Percentiles rank a stretch among this genome's conserved stretches.
These are phyloP conservation scores for Penicillium coffeae DNA, from an alignment of 495 filamentous ascomycete species.

Conservation along the genomic window DNA sequence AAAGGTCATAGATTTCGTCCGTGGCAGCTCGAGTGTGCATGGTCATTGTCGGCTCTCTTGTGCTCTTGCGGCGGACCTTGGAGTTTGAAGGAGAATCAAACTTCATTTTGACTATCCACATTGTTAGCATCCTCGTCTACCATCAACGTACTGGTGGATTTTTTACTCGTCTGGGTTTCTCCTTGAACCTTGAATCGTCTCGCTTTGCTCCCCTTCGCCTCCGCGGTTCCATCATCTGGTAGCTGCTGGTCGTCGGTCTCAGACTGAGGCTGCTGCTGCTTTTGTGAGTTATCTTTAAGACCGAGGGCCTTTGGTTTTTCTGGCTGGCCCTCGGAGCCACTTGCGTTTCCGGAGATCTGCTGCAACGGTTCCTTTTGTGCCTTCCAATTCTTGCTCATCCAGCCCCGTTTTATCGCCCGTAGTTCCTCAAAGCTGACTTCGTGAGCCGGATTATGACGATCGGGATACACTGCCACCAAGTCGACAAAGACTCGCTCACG, in stretches of 20 bases:
- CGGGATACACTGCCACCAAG: slow-evolving; percentile 78
- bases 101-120: slow-evolving; percentile 75
- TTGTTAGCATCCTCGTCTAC: slow-evolving; percentile 13
- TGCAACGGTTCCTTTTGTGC: slow-evolving; percentile 34
- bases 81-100: slow-evolving; percentile 77
- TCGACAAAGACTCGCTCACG: slow-evolving; percentile 84
- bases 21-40: slow-evolving; percentile 92
- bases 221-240: slow-evolving; percentile 34
- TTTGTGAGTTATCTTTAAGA: slow-evolving; percentile 20
- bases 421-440: slow-evolving; percentile 91
- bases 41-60: slow-evolving; percentile 89
- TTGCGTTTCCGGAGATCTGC: slow-evolving; percentile 37
- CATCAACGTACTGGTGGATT: background rate
- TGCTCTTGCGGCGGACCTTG: slow-evolving; percentile 72
- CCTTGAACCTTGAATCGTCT: slow-evolving; percentile 70
- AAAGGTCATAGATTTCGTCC: slow-evolving; percentile 95
- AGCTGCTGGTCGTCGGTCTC: slow-evolving; percentile 19
- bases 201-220: slow-evolving; percentile 37
- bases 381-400: slow-evolving; percentile 68
- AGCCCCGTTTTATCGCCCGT: slow-evolving; percentile 72
- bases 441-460: slow-evolving; percentile 57
- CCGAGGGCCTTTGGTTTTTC: slow-evolving; percentile 10
- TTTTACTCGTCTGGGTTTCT: slow-evolving; percentile 67
- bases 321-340: slow-evolving; percentile 10
- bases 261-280: slow-evolving; percentile 27